Percentiles rank a stretch among this genome's conserved stretches.
These are phyloP conservation scores for Bryoerythrophyllum caledonicum DNA, from an alignment of 225 moss, liverwort and hornwort genomes.

Conservation along the genomic window DNA sequence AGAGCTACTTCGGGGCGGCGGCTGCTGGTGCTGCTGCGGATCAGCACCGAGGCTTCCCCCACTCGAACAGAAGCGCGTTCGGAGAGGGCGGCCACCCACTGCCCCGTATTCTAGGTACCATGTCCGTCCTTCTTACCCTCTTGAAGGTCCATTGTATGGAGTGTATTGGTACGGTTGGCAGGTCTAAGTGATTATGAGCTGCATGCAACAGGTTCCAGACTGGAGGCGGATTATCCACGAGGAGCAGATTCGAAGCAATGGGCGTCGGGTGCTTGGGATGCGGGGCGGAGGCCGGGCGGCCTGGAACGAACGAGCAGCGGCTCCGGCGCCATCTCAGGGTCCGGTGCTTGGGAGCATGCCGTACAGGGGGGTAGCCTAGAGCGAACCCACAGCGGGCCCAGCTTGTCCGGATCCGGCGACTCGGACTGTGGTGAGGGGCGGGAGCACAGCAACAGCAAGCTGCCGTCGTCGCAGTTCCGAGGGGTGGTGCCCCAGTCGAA, in stretches of 20 bases:
- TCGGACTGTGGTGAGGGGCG: conserved; percentile 89
- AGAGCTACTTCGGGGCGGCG: conserved; percentile 23
- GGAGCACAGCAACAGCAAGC: conserved; percentile 68
- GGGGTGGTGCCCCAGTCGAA: conserved; percentile 99
- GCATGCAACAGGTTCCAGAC: conserved; percentile 46
- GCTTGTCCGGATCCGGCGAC: conserved; percentile 59
- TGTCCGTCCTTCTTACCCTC: neutral
- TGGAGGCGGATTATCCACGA: conserved; percentile 43
- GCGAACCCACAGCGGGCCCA: conserved; percentile 60
- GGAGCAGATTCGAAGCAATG: conserved; percentile 47
- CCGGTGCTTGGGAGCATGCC: conserved; percentile 38
- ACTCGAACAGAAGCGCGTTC: conserved; percentile 24
- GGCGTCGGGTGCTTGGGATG: conserved; percentile 46
- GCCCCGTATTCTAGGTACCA: conserved; percentile 40
- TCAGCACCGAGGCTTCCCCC: conserved; percentile 31
- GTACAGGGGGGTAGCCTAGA: conserved; percentile 48
- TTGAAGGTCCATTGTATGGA: neutral
- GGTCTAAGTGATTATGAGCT: neutral
- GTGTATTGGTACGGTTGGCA: neutral
- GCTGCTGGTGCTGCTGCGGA: conserved; percentile 27
- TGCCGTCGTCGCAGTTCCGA: conserved; percentile 95
- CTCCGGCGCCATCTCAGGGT: conserved; percentile 44
- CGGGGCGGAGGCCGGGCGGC: conserved; percentile 29
- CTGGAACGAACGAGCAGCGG: conserved; percentile 58
- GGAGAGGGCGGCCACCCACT: conserved; percentile 43